A percentile compares a stretch with the other conserved stretches of the same genome.
These are phyloP conservation scores for Mayamaea pseudoterrestris DNA, from an alignment of 108 stramenopile species.

Conservation along the genomic window DNA sequence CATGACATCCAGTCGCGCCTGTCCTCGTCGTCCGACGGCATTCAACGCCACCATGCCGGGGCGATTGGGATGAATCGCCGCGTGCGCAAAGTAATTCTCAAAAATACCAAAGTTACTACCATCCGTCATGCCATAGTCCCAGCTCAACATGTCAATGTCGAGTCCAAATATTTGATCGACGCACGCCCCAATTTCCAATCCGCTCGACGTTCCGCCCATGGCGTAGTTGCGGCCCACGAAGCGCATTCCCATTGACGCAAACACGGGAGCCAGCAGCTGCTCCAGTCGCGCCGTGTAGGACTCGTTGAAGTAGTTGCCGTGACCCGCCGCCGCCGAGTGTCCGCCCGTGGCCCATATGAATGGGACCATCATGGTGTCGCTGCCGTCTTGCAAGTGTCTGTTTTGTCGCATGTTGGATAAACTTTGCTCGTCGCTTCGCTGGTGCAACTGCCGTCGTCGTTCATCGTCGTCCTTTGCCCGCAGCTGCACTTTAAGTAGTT, in stretches of 20 bases:
- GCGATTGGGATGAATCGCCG: conserved; percentile 13
- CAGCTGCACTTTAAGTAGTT: too few relatives aligned
- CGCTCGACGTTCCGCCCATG: conserved; percentile 45
- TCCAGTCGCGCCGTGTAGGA: conserved; percentile 55
- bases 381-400: too few relatives aligned
- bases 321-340: conserved; percentile 69
- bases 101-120: conserved; percentile 10
- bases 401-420: too few relatives aligned
- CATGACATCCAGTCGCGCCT: too few relatives aligned
- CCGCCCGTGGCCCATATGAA: conserved; percentile 66
- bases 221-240: conserved; percentile 59
- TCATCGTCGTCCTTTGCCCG: too few relatives aligned
- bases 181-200: conserved; percentile 35
- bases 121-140: conserved; percentile 38
- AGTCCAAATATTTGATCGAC: conserved; percentile 46
- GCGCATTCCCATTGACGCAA: conserved; percentile 43
- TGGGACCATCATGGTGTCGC: too few relatives aligned
- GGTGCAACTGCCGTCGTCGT: too few relatives aligned
- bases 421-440: too few relatives aligned
- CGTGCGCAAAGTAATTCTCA: conserved; percentile 16
- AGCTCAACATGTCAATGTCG: conserved; percentile 50
- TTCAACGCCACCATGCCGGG: conserved; percentile 21
- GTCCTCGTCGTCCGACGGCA: neutral
- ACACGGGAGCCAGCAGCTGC: conserved; percentile 22
- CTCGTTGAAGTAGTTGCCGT: conserved; percentile 64